A percentile compares a stretch with the other conserved stretches of the same genome.
phyloP scores from a whole-genome alignment of 1,284 basidiomycete genomes.

The Meripilus lineatus region DNA sequence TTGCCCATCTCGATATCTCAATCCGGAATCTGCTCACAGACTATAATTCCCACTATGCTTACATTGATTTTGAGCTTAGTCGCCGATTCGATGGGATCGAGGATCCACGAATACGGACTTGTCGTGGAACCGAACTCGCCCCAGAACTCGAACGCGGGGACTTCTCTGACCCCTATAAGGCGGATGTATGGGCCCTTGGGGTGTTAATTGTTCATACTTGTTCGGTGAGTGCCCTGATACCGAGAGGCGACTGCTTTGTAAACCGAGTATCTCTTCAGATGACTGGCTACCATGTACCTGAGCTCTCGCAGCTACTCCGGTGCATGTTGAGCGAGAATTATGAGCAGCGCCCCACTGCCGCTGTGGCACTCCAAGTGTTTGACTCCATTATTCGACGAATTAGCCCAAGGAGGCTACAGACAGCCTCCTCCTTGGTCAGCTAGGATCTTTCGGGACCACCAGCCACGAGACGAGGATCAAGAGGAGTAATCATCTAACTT shows the following conservation, averaged over 20 bases:
- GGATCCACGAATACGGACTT: constrained; percentile 36
- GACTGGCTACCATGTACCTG: constrained; percentile 50
- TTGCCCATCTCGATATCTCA: constrained; percentile 71
- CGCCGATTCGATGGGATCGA: constrained; percentile 39
- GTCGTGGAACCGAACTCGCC: constrained; percentile 59
- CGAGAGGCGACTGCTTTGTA: background rate
- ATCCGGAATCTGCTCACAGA: constrained; percentile 64
- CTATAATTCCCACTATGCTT: constrained; percentile 56
- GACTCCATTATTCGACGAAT: constrained; percentile 38
- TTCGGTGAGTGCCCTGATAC: constrained; percentile 39
- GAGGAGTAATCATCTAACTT: no score
- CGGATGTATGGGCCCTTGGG: constrained; percentile 67
- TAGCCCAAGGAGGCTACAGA: constrained; percentile 24
- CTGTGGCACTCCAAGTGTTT: constrained; percentile 44
- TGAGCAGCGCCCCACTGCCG: constrained; percentile 45
- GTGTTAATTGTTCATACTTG: constrained; percentile 58
- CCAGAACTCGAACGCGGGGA: constrained; percentile 58
- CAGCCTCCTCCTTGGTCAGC: background rate
- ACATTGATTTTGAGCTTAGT: constrained; percentile 71
- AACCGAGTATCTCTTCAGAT: constrained; percentile 32
- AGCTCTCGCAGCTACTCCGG: constrained; percentile 46
- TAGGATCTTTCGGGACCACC: no score
- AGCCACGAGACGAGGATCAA: no score
- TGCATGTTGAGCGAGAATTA: constrained; percentile 53
- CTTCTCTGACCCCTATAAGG: constrained; percentile 55